These are phyloP conservation scores for Plasmodiophora brassicae DNA, from an alignment of 208 protist species.

Conservation along the genomic window DNA sequence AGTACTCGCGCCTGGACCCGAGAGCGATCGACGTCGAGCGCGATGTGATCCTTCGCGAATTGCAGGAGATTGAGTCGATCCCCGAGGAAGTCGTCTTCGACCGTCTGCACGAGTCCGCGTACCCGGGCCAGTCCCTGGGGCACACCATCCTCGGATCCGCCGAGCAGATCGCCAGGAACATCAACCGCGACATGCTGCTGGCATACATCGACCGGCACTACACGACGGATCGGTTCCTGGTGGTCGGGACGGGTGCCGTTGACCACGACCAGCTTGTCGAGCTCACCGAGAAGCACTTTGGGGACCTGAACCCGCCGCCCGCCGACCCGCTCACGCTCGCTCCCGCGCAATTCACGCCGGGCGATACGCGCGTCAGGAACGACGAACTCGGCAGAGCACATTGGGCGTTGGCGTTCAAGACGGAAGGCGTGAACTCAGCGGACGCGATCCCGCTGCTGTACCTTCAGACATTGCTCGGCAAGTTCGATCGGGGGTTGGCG, in stretches of 20 bases:
- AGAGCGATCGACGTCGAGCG: conserved; percentile 83
- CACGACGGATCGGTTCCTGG: conserved; percentile 90
- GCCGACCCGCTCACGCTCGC: conserved; percentile 56
- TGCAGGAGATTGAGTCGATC: conserved; percentile 70
- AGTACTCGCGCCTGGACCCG: conserved; percentile 33
- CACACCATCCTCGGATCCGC: conserved; percentile 93
- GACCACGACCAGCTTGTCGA: conserved; percentile 82
- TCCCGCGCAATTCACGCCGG: conserved; percentile 62
- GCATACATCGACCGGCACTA: conserved; percentile 89
- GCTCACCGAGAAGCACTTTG: conserved; percentile 80
- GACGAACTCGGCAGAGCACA: conserved; percentile 56
- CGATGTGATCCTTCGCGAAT: conserved; percentile 86
- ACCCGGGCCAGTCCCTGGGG: conserved; percentile 79
- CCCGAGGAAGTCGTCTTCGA: conserved; percentile 88
- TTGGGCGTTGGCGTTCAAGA: conserved; percentile 65
- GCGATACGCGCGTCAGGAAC: conserved; percentile 59
- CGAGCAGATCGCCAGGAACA: conserved; percentile 81
- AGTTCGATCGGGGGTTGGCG: background rate
- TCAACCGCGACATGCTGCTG: conserved; percentile 72
- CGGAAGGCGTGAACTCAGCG: conserved; percentile 72
- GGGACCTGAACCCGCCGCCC: conserved; percentile 60
- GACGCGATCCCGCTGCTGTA: conserved; percentile 77
- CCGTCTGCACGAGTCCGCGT: conserved; percentile 86
- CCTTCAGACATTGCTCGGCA: conserved; percentile 43
- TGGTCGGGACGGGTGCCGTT: conserved; percentile 86